Evolutionary conservation across 768 basidiomycete species (phyloP), one percentile per base, ranked within the genome.

Genomic region (Sistotremastrum suecicum): DNA sequence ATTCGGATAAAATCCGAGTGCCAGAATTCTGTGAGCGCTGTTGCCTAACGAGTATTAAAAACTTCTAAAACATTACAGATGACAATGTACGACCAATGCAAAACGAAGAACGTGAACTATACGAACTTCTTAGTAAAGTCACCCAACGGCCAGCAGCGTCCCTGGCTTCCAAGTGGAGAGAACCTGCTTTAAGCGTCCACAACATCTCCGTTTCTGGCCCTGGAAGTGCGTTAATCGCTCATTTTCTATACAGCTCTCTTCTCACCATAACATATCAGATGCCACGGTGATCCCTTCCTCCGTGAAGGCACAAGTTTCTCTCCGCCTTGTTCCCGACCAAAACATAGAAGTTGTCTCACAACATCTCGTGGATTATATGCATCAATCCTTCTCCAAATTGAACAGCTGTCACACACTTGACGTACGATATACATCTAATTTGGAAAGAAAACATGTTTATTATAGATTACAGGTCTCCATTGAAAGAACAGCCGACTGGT

Each of bases 291-390:
- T 98, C 39, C 91, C 94, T 0, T 76, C 79, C 1, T 72, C 68
- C 6, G 88, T 94, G 30, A 76, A 74, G n/a, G 78, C 91, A 1
- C 80, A 86, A 50, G 71, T 97, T 5, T 94, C 89, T 4, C 61
- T 98, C 48, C 85, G 94, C 8, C 84, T 97, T 52, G 94, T 99
- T 0, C 94, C 94, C 1, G 89, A 98, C 56, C 94, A 98, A 61
- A 74, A 80, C 46, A 64, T 92, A 3, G 75, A 82, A 5, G 70
- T 66, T 3, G 79, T 94, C 48, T 74, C 78, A 3, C 64, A 65
- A 10, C 64, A 73, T 6, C 64, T 98, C 10, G 69, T 75, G 46
- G 59, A 67, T 3, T 73, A 83, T 55, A 63, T 97, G 1, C 55
- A 65, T 31, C 54, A 57, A 0, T 70, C 75, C 1, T 98, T 94